Evolutionary conservation across 2,329 filamentous ascomycete genomes (phyloP).

Genomic region (Alternaria panax): DNA sequence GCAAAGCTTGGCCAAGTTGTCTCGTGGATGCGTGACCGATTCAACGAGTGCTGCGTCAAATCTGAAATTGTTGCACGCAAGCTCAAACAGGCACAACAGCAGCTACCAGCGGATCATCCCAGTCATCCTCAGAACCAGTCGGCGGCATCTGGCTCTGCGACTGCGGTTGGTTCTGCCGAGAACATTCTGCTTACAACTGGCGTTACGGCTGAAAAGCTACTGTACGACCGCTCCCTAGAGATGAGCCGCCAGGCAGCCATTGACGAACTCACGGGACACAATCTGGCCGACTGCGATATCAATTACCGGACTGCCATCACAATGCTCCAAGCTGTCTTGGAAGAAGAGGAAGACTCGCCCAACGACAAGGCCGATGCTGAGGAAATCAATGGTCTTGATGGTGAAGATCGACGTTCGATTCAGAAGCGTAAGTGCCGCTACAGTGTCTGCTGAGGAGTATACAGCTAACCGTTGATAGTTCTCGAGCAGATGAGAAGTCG

Average conservation of each 20-base stretch:
- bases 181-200: constrained; percentile 86
- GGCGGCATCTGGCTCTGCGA: constrained; percentile 63
- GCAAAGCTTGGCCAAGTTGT: constrained; percentile 86
- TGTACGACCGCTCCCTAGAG: constrained; percentile 96
- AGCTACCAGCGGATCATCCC: constrained; percentile 83
- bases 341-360: constrained; percentile 72
- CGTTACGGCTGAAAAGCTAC: constrained; percentile 92
- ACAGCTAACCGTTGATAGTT: constrained; percentile 49
- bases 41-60: constrained; percentile 97
- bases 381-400: constrained; percentile 64
- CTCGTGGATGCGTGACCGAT: constrained; percentile 91
- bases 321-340: constrained; percentile 93
- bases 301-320: constrained; percentile 92
- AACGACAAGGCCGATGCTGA: constrained; percentile 58
- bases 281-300: constrained; percentile 85
- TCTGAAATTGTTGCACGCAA: constrained; percentile 92
- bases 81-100: constrained; percentile 83
- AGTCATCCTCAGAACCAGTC: constrained; percentile 83
- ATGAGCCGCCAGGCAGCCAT: constrained; percentile 96
- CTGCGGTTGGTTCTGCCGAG: constrained; percentile 71
- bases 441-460: neutral
- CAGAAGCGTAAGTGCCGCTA: constrained; percentile 68
- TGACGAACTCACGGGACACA: constrained; percentile 92
- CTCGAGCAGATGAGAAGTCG: constrained; percentile 56
- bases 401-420: constrained; percentile 75